Evolutionary conservation across 768 basidiomycete species (phyloP).

Genomic region (Asterophora parasitica): DNA sequence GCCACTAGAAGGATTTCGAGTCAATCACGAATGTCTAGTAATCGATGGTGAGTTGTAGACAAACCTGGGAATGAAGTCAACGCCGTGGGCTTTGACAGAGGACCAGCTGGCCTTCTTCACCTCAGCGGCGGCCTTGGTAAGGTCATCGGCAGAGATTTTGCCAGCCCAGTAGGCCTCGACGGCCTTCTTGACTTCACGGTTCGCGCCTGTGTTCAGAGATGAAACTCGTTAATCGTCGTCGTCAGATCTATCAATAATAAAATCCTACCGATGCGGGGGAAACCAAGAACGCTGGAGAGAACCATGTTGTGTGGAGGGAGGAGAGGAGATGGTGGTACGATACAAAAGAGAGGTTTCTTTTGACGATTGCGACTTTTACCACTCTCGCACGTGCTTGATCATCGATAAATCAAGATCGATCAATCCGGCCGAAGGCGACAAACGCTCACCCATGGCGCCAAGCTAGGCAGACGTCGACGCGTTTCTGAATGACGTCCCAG

Average conservation of each 20-base stretch:
- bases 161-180: constrained; percentile 98
- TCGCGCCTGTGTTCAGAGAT: constrained; percentile 54
- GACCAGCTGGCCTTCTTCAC: constrained; percentile 89
- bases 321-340: constrained; percentile 26
- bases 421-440: neutral
- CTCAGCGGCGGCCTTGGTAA: constrained; percentile 82
- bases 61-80: constrained; percentile 90
- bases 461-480: no score
- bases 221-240: neutral
- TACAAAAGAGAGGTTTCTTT: constrained; percentile 19
- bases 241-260: neutral
- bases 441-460: neutral
- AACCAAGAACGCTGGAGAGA: constrained; percentile 81
- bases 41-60: constrained; percentile 22
- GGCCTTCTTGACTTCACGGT: constrained; percentile 96
- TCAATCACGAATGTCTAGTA: constrained; percentile 13
- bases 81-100: constrained; percentile 75
- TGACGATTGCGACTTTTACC: constrained; percentile 26
- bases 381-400: constrained; percentile 32
- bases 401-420: constrained; percentile 28
- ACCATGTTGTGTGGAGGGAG: constrained; percentile 50
- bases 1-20: constrained; percentile 52
- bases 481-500: no score
- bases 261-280: constrained; percentile 79
- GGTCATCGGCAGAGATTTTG: constrained; percentile 82